Conservation (phyloP, 306 rosid genomes). For the Mimosa pudica region DNA sequence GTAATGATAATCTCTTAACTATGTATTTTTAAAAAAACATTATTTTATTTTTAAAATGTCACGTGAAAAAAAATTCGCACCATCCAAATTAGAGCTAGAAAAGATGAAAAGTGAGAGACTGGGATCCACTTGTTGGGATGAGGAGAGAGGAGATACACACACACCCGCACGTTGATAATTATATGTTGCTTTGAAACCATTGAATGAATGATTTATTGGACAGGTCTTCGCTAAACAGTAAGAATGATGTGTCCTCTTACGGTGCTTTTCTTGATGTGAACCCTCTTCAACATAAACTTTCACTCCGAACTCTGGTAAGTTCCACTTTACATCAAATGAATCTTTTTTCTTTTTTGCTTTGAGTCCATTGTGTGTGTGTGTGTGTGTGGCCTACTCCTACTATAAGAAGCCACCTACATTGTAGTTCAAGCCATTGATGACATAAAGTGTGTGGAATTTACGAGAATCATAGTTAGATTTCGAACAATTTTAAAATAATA, state of each 20-base stretch:
- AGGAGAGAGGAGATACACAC: not conserved
- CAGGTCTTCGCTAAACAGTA: conserved; percentile 42
- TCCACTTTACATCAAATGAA: not conserved
- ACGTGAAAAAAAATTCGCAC: too few relatives aligned
- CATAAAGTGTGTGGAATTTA: not conserved
- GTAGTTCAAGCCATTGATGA: not conserved
- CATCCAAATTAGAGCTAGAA: too few relatives aligned
- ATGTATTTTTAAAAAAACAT: too few relatives aligned
- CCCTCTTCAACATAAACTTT: conserved; percentile 40
- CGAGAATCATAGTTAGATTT: not conserved
- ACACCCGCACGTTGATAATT: not conserved
- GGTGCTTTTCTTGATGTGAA: conserved; percentile 51
- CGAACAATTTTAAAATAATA: not conserved
- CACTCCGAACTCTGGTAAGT: conserved; percentile 60
- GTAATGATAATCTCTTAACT: too few relatives aligned
- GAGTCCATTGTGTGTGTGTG: not conserved
- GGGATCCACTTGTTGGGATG: too few relatives aligned
- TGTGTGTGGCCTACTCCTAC: not conserved
- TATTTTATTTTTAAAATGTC: too few relatives aligned
- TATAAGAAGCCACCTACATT: not conserved
- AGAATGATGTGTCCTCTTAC: conserved; percentile 38
- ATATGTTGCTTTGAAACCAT: not conserved
- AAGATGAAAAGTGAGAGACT: too few relatives aligned
- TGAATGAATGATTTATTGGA: not conserved
- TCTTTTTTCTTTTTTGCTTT: not conserved